Base-by-base conservation (phyloP, 208 protist genomes). In the Lotmaria passim region DNA sequence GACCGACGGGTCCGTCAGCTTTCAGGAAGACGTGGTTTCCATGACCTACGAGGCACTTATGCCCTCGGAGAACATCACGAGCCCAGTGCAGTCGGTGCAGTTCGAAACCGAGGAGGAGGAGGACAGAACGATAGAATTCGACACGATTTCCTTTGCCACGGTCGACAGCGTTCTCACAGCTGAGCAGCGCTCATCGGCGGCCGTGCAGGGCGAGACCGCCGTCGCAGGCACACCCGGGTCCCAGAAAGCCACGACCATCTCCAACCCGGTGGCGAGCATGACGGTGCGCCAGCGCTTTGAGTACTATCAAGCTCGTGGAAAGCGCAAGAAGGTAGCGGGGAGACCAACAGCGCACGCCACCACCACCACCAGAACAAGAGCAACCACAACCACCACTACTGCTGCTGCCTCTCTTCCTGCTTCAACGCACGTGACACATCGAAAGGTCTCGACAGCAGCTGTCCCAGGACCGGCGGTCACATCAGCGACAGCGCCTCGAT, bases 111-210 rank as follows among this genome's bases (percentile, higher is more conserved):
- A 61, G 17, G 15, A 26, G 12, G 56, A 61, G 34, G 34, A 44
- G 3, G 6, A 28, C 30, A 56, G 30, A 2, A 21, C n/a, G 34
- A 21, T 61, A 24, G 56, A 61, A 12, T 61, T 61, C 23, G 56
- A 61, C 38, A 34, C 38, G 23, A 61, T 61, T n/a, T 61, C 56
- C n/a, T 61, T 61, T n/a, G 56, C 56, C 38, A 61, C 56, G 2
- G 24, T 15, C 4, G 56, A 61, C 12, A 61, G n/a, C n/a, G n/a
- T n/a, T n/a, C n/a, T n/a, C n/a, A n/a, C n/a, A n/a, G n/a, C n/a
- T n/a, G n/a, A n/a, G n/a, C n/a, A n/a, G n/a, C n/a, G n/a, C n/a
- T n/a, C n/a, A n/a, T n/a, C n/a, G n/a, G n/a, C n/a, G n/a, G n/a
- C n/a, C n/a, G n/a, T n/a, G n/a, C n/a, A n/a, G n/a, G n/a, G n/a